Evolutionary conservation across 352 stramenopile genomes (phyloP).

Genomic region (Pythium sukuiense): DNA sequence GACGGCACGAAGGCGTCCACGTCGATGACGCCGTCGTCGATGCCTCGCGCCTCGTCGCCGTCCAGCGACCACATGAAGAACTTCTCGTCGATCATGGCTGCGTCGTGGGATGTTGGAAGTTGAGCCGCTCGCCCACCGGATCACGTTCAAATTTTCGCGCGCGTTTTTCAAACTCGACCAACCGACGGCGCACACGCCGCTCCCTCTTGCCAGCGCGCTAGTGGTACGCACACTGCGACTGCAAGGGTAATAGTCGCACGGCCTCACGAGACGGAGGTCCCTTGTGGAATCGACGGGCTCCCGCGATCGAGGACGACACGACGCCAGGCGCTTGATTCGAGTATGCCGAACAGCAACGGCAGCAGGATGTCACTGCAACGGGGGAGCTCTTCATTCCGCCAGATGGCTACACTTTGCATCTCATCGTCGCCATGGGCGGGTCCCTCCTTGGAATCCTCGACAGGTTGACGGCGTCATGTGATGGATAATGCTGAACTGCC

Average conservation of each 20-base stretch:
- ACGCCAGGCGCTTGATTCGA: background rate
- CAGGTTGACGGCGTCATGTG: too few species aligned
- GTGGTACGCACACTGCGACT: background rate
- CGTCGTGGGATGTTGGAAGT: background rate
- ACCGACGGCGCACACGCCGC: background rate
- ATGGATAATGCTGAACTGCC: background rate
- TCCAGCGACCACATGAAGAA: slow-evolving; percentile 10
- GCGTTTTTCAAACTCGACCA: slow-evolving; percentile 1
- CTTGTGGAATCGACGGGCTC: too few species aligned
- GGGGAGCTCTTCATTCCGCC: slow-evolving; percentile 5
- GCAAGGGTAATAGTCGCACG: slow-evolving; percentile 1
- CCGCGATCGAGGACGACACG: background rate
- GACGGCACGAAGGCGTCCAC: slow-evolving; percentile 1
- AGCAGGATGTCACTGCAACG: slow-evolving; percentile 7
- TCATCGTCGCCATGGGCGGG: too few species aligned
- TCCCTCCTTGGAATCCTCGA: too few species aligned
- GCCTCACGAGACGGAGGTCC: background rate
- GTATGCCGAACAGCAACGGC: background rate
- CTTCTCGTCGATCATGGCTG: background rate
- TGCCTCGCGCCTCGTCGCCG: slow-evolving; percentile 3
- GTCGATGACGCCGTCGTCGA: slow-evolving; percentile 4
- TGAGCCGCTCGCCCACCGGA: background rate
- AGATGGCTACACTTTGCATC: slow-evolving; percentile 9
- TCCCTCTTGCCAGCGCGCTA: too few species aligned
- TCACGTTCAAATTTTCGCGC: slow-evolving; percentile 6